Percentiles rank a stretch among this genome's conserved stretches.
Conservation (phyloP, 805 yeast genomes). For the Grigorovia yakushimaensis region DNA sequence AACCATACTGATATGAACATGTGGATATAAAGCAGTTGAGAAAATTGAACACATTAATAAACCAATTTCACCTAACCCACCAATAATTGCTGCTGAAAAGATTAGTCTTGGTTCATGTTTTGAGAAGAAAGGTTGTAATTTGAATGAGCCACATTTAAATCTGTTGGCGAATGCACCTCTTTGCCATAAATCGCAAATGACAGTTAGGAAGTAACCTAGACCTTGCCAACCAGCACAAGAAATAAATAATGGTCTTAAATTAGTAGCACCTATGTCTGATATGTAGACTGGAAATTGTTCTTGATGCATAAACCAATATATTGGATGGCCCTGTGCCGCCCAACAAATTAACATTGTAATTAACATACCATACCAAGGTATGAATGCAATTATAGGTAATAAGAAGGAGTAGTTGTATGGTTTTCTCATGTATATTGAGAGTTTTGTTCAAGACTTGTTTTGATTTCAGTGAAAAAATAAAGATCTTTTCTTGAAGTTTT, state of each 20-base stretch:
- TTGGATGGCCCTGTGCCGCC: constrained; percentile 72
- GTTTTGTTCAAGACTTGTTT: too few species aligned
- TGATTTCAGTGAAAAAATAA: too few species aligned
- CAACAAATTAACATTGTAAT: constrained; percentile 67
- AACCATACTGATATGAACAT: constrained; percentile 58
- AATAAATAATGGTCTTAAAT: constrained; percentile 74
- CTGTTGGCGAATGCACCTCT: constrained; percentile 36
- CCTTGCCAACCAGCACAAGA: constrained; percentile 71
- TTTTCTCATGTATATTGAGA: constrained; percentile 1
- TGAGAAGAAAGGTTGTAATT: constrained; percentile 34
- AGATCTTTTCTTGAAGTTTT: too few species aligned
- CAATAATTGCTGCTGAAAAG: constrained; percentile 35
- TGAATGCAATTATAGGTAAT: constrained; percentile 55
- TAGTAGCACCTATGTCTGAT: constrained; percentile 82
- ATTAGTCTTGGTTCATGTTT: constrained; percentile 32
- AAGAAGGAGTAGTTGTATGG: constrained; percentile 38
- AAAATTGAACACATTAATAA: constrained; percentile 66
- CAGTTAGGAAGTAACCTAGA: constrained; percentile 53
- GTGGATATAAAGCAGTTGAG: constrained; percentile 48
- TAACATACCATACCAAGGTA: constrained; percentile 88
- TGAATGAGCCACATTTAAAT: constrained; percentile 1
- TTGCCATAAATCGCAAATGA: constrained; percentile 52
- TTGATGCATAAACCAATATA: constrained; percentile 43
- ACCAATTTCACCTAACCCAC: constrained; percentile 57
- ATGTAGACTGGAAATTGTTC: constrained; percentile 53